Evolutionary conservation across 1,139 yeast species (phyloP).

Genomic region (Williopsis jadinii): DNA sequence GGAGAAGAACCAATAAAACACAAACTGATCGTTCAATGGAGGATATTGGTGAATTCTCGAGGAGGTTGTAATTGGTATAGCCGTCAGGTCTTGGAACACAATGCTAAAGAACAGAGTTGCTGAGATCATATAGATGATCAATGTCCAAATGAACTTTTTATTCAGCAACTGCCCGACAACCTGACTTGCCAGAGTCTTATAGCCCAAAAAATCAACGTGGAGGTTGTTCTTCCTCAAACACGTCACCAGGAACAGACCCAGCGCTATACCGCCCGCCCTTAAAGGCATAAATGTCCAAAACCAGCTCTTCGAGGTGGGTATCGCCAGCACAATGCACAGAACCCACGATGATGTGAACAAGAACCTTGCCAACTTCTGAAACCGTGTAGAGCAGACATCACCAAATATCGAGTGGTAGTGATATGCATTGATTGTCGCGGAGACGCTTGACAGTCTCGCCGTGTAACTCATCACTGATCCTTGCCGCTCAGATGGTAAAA

Average conservation of each 20-base stretch:
- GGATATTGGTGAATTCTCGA: constrained; percentile 47
- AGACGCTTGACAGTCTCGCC: neutral
- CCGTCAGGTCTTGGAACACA: constrained; percentile 25
- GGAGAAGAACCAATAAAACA: constrained; percentile 42
- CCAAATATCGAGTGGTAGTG: constrained; percentile 32
- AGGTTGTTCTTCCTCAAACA: constrained; percentile 42
- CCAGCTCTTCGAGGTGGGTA: constrained; percentile 24
- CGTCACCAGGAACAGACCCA: constrained; percentile 35
- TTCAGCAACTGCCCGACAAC: constrained; percentile 41
- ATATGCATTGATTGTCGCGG: constrained; percentile 17
- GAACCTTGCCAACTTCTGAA: constrained; percentile 31
- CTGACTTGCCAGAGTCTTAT: constrained; percentile 44
- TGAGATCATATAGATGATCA: constrained; percentile 34
- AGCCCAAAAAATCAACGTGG: constrained; percentile 43
- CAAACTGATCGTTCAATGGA: constrained; percentile 54
- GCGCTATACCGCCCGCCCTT: constrained; percentile 16
- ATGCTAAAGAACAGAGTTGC: constrained; percentile 30
- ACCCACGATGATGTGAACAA: constrained; percentile 27
- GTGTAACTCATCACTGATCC: constrained; percentile 5
- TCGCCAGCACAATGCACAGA: constrained; percentile 24
- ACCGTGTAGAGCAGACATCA: constrained; percentile 32
- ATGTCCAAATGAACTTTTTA: constrained; percentile 31
- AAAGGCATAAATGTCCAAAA: constrained; percentile 16
- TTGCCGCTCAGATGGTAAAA: too few species aligned
- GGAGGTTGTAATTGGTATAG: constrained; percentile 21